Base-by-base conservation (phyloP, 352 stramenopile genomes). In the Phytophthora sp. region DNA sequence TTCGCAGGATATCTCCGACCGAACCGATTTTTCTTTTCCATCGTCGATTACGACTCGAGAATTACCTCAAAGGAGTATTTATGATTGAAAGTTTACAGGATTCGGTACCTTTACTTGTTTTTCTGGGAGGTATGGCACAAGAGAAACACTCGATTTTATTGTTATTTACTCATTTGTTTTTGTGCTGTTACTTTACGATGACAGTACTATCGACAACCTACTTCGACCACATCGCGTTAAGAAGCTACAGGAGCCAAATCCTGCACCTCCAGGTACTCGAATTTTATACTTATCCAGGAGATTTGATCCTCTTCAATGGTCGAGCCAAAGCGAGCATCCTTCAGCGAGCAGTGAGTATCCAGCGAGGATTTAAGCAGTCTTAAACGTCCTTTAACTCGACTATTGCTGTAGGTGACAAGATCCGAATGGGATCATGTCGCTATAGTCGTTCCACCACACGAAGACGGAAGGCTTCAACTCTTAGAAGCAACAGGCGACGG, bases 381-480 rank as follows among this genome's bases (percentile, higher is more conserved):
- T n/a, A n/a, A n/a, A n/a, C n/a, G n/a, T n/a, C n/a, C n/a, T n/a
- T n/a, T 31, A 31, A 23, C 20, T 38, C 27, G 2, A 20, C 45
- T 45, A 7, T 13, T 45, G 8, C 6, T 36, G 7, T 42, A 86
- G 77, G 58, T 86, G 51, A 90, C 82, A 7, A 69, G 78, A 15
- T 80, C 82, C 0, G 76, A 91, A 67, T 91, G 82, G 82, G 82
- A 91, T 31, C 82, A 91, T 45, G 73, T 89, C 8, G 82, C 66
- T 0, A 44, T 91, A 4, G 75, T 91, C 29, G 74, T 89, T 18
- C 73, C 66, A 24, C 54, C 66, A 9, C 18, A 57, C 21, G 61
- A 58, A 16, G 55, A 53, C 1, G 45, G 54, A 0, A 21, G 12
- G 2, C 73, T 85, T n/a, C 57, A 83, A 30, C 66, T 91, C 4